Evolutionary conservation across 2,329 filamentous ascomycete species (phyloP), one percentile per base, ranked within the genome.

Genomic region (Fusarium sp.): DNA sequence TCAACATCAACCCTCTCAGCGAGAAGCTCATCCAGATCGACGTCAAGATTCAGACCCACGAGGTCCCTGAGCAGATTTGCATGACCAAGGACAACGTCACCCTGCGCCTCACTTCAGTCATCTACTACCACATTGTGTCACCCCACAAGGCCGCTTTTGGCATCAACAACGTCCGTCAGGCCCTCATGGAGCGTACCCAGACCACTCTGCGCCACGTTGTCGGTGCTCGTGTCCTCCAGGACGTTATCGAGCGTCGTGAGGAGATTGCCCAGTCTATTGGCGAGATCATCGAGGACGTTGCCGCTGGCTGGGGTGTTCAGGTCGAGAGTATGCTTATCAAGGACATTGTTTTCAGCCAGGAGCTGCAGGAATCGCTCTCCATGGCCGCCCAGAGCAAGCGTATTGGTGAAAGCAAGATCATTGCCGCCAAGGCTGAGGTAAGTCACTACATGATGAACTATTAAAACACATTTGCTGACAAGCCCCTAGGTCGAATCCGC

Each of bases 81-180:
- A 99, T 99, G 95, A 99, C 96, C 81, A 98, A 98, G 85, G 96
- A 99, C 87, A 99, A 99, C 77, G 96, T 98, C 70, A 97, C 93
- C 47, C 87, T 99, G 43, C 91, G 95, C 76, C 87, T 99, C 73
- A 98, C 95, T 50, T 97, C 94, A 7, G 96, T 99, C 79, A 98
- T 99, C 84, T 99, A 99, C 88, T 99, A 99, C 86, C 95, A 97
- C 87, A 95, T 99, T 78, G 93, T 92, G 59, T 92, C 93, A 30
- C 96, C 96, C 1, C 95, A 98, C 88, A 98, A 97, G 84, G 94
- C 95, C 63, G 95, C 96, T 65, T 99, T 98, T 79, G 96, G 96
- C 73, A 98, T 99, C 80, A 88, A 92, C 82, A 96, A 98, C 81
- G 92, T 99, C 66, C 92, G 93, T 74, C 94, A 97, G 83, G 96